Conservation (phyloP, 176 grass and related monocot species). For the Oryza coarctata region DNA sequence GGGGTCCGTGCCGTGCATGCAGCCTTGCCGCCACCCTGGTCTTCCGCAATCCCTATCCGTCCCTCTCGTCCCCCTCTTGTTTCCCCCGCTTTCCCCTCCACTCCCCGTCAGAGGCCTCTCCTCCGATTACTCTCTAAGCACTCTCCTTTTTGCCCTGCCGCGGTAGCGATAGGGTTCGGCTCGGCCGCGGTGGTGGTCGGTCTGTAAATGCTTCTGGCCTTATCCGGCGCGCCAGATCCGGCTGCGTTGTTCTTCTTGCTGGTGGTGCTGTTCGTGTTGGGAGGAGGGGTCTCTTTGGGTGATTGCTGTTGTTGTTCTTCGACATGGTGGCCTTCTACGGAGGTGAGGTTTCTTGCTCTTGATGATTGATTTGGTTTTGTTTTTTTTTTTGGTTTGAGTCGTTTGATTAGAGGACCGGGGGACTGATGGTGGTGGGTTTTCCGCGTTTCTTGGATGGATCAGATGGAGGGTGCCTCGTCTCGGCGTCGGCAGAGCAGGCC, state of each 20-base stretch:
- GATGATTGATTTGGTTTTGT: neutral
- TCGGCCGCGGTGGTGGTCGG: neutral
- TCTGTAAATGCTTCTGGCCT: constrained; percentile 64
- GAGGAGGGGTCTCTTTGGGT: constrained; percentile 14
- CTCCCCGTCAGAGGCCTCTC: neutral
- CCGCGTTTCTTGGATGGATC: neutral
- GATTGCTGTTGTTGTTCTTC: neutral
- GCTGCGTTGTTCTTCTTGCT: neutral
- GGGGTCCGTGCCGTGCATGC: too few species aligned
- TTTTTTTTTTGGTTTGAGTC: neutral
- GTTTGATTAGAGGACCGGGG: neutral
- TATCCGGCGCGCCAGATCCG: constrained; percentile 39
- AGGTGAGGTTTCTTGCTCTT: constrained; percentile 32
- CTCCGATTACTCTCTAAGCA: neutral
- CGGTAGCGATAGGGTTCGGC: constrained; percentile 54
- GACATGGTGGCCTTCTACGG: constrained; percentile 61
- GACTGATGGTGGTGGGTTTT: neutral
- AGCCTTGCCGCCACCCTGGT: neutral
- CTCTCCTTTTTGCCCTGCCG: constrained; percentile 54
- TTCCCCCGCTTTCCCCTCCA: neutral
- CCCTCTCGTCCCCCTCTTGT: neutral
- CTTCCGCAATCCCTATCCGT: neutral
- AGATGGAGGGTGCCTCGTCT: constrained; percentile 62
- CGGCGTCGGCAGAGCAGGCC: constrained; percentile 33
- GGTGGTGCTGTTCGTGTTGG: neutral